Evolutionary conservation across 805 yeast genomes (phyloP).

Genomic region (Saccharomyces cerevisiae): DNA sequence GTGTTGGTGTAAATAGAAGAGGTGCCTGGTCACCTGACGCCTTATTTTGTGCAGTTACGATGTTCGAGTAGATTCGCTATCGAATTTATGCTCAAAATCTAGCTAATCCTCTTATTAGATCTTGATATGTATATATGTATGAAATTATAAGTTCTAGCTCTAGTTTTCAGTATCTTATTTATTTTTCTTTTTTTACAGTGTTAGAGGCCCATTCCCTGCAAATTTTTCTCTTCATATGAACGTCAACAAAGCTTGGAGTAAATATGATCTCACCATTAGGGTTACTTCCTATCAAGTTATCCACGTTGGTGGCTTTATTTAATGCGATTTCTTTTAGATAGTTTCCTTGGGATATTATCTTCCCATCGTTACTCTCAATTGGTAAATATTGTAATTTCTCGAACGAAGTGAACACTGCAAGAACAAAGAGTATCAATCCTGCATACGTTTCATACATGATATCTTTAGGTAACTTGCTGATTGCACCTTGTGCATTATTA

Average conservation of each 20-base stretch:
- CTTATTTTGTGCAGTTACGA: background rate
- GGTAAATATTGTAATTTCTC: conserved; percentile 18
- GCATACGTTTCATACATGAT: conserved; percentile 22
- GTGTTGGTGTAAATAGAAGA: no score
- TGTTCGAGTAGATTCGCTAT: background rate
- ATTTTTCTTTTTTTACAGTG: conserved; percentile 7
- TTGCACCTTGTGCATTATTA: conserved; percentile 1
- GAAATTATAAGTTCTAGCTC: background rate
- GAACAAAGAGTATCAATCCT: conserved; percentile 18
- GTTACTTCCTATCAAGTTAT: conserved; percentile 23
- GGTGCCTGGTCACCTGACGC: no score
- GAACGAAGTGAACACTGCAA: conserved; percentile 23
- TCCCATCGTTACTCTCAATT: conserved; percentile 11
- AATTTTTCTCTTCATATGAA: conserved; percentile 19
- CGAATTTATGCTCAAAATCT: background rate
- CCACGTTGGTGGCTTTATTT: conserved; percentile 25
- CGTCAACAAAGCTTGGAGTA: conserved; percentile 24
- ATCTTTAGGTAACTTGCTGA: conserved; percentile 20
- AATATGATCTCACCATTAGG: conserved; percentile 25
- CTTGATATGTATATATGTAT: background rate
- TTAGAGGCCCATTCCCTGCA: conserved; percentile 14
- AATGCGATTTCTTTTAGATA: conserved; percentile 24
- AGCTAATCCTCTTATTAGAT: background rate
- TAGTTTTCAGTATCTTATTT: background rate
- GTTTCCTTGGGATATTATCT: conserved; percentile 12